Evolutionary conservation across 441 rosid species (phyloP), one percentile per base, ranked within the genome.

Genomic region (Arabidopsis hybrid): DNA sequence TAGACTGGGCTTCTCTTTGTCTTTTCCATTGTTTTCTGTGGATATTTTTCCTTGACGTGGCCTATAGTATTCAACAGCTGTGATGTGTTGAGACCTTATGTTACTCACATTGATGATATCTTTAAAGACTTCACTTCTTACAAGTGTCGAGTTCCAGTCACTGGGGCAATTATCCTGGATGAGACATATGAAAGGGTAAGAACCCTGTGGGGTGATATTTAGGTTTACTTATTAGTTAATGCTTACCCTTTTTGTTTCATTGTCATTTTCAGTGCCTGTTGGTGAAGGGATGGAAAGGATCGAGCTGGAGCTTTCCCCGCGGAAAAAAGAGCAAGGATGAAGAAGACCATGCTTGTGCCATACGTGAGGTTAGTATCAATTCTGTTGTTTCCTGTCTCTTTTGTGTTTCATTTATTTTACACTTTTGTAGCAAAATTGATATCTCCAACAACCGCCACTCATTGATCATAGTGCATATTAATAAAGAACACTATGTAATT

Each of bases 291-390:
- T 93, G 99, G 99, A 95, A 91, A 88, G 99, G 98, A 61, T 84
- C 97, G 3, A 93, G 99, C 83, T 95, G 99, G 99, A 93, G 98
- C 84, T 95, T 95, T 73, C 98, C 99, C 36, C 93, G 98, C 13
- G 98, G 99, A 18, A 95, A 95, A 82, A 93, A 93, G 91, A 95
- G 88, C 81, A 95, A 95, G 76, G 97, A 95, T 61, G 98, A 95
- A 85, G 99, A 95, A 83, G 99, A 95, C 73, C 85, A 91, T 86
- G 92, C 95, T 66, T 93, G 98, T 87, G 97, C 99, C 53, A 75
- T 95, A 32, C 86, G 96, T 76, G 99, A 95, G 85, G 99, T 93
- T 79, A 81, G 92, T 40, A 7, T 39, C 47, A 1, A 21, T 43
- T 68, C n/a, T 61, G 1, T 16, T 46, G 2, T 50, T 66, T 60